These are phyloP conservation scores for Tilletiaria anomala DNA, from an alignment of 1,284 basidiomycete species.

Conservation along the genomic window DNA sequence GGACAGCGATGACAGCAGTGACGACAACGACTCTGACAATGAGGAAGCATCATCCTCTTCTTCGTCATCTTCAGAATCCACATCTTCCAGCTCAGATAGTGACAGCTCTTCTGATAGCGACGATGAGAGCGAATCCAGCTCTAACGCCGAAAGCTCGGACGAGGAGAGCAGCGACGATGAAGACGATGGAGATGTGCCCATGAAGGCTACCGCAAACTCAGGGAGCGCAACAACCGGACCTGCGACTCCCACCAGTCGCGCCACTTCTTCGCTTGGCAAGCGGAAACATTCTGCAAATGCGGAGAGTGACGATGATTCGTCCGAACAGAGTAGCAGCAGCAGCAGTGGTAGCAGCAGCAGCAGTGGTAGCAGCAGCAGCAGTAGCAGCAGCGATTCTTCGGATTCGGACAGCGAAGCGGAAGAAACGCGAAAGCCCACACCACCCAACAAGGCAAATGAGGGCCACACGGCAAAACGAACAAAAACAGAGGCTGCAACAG, in stretches of 20 bases:
- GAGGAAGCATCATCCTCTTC: constrained; percentile 23
- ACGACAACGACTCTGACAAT: constrained; percentile 10
- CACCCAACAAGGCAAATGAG: background rate
- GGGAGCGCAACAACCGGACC: background rate
- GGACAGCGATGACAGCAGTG: constrained; percentile 5
- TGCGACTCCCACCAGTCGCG: background rate
- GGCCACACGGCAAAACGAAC: constrained; percentile 7
- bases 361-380: constrained; percentile 3
- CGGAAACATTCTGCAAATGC: constrained; percentile 7
- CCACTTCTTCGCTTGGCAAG: background rate
- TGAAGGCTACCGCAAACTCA: constrained; percentile 3
- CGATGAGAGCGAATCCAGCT: background rate
- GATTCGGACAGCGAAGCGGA: constrained; percentile 1
- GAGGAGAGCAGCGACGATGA: background rate
- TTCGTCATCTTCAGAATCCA: constrained; percentile 4
- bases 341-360: constrained; percentile 1
- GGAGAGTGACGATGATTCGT: constrained; percentile 7
- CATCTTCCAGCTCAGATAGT: constrained; percentile 12
- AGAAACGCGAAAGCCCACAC: background rate
- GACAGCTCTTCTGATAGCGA: constrained; percentile 4
- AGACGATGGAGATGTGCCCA: background rate
- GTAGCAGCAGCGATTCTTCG: too few species aligned
- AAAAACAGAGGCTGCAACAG: constrained; percentile 12
- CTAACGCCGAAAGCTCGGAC: background rate
- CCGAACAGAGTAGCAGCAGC: constrained; percentile 5